A percentile compares a stretch with the other conserved stretches of the same genome.
These are phyloP conservation scores for Scenedesmus sp. DNA, from an alignment of 163 green algal species.

Conservation along the genomic window DNA sequence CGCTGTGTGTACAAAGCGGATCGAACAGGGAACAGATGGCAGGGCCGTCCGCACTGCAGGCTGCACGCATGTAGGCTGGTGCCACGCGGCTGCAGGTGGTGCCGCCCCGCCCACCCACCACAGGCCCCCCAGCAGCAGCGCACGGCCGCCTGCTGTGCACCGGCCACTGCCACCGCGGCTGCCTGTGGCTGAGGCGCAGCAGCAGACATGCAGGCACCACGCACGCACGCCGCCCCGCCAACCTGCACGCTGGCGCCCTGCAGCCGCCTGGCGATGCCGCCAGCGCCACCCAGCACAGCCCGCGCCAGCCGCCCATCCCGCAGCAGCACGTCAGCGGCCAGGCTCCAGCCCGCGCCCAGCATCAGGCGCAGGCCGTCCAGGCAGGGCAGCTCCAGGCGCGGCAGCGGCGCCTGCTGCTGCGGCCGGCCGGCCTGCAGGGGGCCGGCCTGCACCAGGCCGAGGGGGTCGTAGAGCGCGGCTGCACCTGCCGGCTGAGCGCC, in stretches of 20 bases:
- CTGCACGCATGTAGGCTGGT: no score
- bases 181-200: no score
- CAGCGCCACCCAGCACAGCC: not conserved
- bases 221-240: not conserved
- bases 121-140: no score
- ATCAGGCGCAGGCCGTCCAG: constrained; percentile 48
- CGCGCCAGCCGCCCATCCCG: not conserved
- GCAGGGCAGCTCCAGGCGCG: constrained; percentile 14
- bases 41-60: no score
- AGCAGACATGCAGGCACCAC: not conserved
- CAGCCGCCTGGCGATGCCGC: not conserved
- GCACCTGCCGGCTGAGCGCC: not conserved
- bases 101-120: no score
- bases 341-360: constrained; percentile 38
- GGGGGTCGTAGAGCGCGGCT: constrained; percentile 21
- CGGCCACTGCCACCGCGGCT: not conserved
- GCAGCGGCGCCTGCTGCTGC: not conserved
- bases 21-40: no score
- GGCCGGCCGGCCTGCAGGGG: not conserved
- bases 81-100: no score
- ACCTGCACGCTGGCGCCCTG: constrained; percentile 23
- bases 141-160: no score
- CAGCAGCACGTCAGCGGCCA: constrained; percentile 24
- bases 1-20: no score
- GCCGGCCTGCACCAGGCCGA: not conserved